These are phyloP conservation scores for Solanum lignicaule DNA, from an alignment of 257 asterid species.

Conservation along the genomic window DNA sequence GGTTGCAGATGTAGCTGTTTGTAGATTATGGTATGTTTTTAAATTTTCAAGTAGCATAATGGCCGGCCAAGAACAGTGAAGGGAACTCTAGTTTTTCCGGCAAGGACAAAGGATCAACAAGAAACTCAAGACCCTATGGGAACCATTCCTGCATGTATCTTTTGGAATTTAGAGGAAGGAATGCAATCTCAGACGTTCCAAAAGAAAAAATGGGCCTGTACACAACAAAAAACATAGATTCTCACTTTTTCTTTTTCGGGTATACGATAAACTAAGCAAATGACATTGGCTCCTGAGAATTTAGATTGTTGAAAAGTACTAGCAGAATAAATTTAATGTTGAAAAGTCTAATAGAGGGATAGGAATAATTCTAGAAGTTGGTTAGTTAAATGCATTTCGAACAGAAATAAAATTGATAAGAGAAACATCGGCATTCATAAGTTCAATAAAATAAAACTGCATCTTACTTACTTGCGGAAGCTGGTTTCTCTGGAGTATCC, in stretches of 20 bases:
- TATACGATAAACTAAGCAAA: background rate
- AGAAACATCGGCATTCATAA: background rate
- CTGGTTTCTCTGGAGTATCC: constrained; percentile 76
- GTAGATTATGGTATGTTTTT: background rate
- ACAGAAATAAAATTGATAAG: background rate
- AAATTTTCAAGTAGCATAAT: background rate
- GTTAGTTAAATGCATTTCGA: background rate
- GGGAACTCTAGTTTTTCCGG: background rate
- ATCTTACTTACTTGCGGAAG: constrained; percentile 63
- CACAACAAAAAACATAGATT: background rate
- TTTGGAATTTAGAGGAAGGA: background rate
- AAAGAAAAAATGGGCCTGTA: background rate
- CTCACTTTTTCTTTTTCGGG: background rate
- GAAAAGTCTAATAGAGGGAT: background rate
- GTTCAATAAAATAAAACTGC: background rate
- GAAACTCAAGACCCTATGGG: background rate
- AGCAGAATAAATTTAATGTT: background rate
- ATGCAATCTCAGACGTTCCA: background rate
- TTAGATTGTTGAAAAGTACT: background rate
- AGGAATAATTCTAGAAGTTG: background rate
- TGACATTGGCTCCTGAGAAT: no score
- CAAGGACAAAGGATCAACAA: background rate
- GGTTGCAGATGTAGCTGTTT: background rate
- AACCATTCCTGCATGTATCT: background rate
- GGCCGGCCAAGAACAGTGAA: background rate